Evolutionary conservation across 2,329 filamentous ascomycete species (phyloP).

Genomic region (Penicillium verrucosum): DNA sequence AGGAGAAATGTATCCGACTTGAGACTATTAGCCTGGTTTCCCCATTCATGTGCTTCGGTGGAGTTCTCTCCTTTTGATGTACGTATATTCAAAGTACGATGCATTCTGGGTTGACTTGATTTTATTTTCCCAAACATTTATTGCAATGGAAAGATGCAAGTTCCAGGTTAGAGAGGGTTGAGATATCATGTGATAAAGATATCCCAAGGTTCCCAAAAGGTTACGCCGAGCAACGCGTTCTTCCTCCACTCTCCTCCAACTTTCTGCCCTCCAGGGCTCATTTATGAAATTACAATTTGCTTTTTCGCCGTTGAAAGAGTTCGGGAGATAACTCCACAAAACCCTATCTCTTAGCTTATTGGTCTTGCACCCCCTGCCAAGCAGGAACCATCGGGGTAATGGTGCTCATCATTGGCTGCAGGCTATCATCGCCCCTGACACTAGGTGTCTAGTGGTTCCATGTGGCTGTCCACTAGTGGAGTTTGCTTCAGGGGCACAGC

Average conservation of each 20-base stretch:
- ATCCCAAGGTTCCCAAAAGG: neutral
- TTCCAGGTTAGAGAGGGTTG: neutral
- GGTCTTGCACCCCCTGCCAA: constrained; percentile 17
- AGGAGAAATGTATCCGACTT: neutral
- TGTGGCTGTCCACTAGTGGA: constrained; percentile 11
- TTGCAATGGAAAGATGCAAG: neutral
- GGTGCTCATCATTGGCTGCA: constrained; percentile 11
- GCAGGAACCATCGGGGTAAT: constrained; percentile 22
- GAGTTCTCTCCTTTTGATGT: neutral
- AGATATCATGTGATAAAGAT: neutral
- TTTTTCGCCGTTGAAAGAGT: constrained; percentile 5
- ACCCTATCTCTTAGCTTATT: constrained; percentile 13
- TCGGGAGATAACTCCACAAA: constrained; percentile 4
- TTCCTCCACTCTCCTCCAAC: neutral
- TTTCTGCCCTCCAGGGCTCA: neutral
- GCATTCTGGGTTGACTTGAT: neutral
- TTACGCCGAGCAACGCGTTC: neutral
- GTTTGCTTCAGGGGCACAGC: constrained; percentile 15
- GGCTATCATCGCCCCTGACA: constrained; percentile 16
- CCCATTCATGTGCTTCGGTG: neutral
- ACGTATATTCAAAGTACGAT: neutral
- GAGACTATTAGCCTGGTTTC: neutral
- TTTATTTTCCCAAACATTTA: neutral
- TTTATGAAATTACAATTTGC: neutral
- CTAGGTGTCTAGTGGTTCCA: constrained; percentile 13